Conservation (phyloP, 208 protist species). For the Angomonas desouzai region DNA sequence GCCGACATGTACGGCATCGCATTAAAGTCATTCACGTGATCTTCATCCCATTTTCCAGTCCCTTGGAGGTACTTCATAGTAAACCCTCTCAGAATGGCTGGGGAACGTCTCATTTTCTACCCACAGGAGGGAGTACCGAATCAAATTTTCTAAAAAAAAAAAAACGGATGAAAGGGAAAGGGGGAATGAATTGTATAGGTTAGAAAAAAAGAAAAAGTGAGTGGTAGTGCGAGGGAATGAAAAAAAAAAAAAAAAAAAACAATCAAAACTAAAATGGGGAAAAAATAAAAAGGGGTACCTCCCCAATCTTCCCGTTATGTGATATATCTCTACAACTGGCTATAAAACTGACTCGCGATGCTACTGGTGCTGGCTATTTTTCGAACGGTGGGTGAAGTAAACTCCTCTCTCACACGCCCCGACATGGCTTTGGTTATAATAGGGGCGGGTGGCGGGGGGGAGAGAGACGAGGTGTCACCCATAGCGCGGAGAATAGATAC, state of each 20-base stretch:
- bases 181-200: too few species aligned
- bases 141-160: constrained; percentile 2
- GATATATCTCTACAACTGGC: not conserved
- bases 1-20: constrained; percentile 72
- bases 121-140: not conserved
- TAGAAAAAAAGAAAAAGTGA: too few species aligned
- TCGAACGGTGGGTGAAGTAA: not conserved
- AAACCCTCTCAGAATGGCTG: constrained; percentile 39
- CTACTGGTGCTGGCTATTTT: not conserved
- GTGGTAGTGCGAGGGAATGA: too few species aligned
- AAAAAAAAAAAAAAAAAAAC: too few species aligned
- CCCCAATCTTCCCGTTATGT: too few species aligned
- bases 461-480: not conserved
- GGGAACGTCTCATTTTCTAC: constrained; percentile 1
- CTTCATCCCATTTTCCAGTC: constrained; percentile 86
- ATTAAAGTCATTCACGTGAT: constrained; percentile 89
- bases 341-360: not conserved
- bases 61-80: constrained; percentile 86
- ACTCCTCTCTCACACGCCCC: not conserved
- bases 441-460: not conserved
- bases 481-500: not conserved
- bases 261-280: too few species aligned
- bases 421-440: not conserved
- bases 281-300: too few species aligned
- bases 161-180: not conserved